Evolutionary conservation across 352 stramenopile species (phyloP).

Genomic region (Phytophthora lateralis): DNA sequence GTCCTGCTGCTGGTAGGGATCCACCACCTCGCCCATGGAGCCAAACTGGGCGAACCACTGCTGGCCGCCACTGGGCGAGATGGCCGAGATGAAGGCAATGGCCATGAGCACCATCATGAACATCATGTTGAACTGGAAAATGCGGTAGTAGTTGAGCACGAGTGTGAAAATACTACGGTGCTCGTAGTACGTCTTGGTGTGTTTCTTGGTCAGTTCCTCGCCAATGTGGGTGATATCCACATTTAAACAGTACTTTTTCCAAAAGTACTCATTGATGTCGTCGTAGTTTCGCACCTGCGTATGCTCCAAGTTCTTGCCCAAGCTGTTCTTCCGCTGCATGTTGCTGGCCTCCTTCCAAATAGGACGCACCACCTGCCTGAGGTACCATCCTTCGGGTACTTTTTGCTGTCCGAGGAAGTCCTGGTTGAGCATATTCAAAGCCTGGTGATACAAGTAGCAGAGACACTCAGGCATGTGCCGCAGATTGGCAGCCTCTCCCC

Average conservation of each 20-base stretch:
- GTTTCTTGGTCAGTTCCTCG: conserved; percentile 55
- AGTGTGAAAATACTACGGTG: conserved; percentile 79
- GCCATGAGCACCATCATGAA: conserved; percentile 69
- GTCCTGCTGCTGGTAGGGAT: conserved; percentile 55
- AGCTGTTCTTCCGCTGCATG: conserved; percentile 67
- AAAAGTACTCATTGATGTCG: conserved; percentile 86
- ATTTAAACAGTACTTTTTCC: conserved; percentile 70
- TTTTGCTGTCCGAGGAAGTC: conserved; percentile 62
- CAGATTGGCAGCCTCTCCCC: conserved; percentile 96
- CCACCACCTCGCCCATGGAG: conserved; percentile 58
- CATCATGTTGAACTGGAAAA: conserved; percentile 86
- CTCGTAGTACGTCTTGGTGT: conserved; percentile 83
- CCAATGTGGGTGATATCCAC: conserved; percentile 59
- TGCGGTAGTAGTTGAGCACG: conserved; percentile 79
- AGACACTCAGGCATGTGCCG: conserved; percentile 96
- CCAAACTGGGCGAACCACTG: conserved; percentile 66
- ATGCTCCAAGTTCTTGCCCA: conserved; percentile 73
- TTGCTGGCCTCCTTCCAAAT: conserved; percentile 70
- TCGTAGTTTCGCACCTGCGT: conserved; percentile 79
- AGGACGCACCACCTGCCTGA: conserved; percentile 57
- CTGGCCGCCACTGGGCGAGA: conserved; percentile 63
- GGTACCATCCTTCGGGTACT: conserved; percentile 56
- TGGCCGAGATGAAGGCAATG: conserved; percentile 61
- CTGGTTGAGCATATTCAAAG: conserved; percentile 55
- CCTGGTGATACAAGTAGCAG: conserved; percentile 95